A percentile compares a stretch with the other conserved stretches of the same genome.
Conservation (phyloP, 306 rosid genomes). For the Lagenaria siceraria region DNA sequence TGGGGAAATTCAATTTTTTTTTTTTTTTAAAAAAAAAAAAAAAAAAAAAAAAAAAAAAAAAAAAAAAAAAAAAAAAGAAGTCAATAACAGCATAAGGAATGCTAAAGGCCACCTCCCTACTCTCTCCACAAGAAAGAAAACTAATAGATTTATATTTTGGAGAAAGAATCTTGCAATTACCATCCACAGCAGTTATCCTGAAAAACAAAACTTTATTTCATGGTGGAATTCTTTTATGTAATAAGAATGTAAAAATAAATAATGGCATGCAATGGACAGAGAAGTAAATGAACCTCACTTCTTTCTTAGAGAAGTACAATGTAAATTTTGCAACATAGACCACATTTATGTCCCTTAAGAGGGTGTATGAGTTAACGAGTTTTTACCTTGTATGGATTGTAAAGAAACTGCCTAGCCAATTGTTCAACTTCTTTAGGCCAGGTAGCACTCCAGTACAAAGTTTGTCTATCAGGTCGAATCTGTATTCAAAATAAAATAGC, state of each 20-base stretch:
- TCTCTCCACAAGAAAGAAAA: background rate
- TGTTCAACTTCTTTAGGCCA: constrained; percentile 99
- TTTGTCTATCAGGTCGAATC: constrained; percentile 95
- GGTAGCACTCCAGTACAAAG: constrained; percentile 97
- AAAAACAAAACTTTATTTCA: background rate
- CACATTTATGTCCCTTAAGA: background rate
- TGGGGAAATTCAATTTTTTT: constrained; percentile 16
- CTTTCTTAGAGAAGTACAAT: background rate
- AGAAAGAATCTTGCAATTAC: background rate
- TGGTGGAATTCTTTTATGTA: background rate
- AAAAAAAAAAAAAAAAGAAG: background rate
- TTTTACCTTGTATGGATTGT: constrained; percentile 83
- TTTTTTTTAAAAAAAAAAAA: no score
- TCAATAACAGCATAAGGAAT: background rate
- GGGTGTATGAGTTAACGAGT: background rate
- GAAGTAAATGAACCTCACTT: background rate
- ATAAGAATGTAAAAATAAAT: background rate
- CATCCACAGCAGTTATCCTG: background rate
- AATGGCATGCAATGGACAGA: background rate
- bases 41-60: no score
- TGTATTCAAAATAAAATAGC: constrained; percentile 17
- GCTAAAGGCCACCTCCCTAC: background rate
- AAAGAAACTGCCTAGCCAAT: constrained; percentile 72
- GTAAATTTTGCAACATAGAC: background rate
- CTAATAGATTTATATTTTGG: background rate